These are phyloP conservation scores for Reticulascus tulasneorum DNA, from an alignment of 2,329 filamentous ascomycete species.

Conservation along the genomic window DNA sequence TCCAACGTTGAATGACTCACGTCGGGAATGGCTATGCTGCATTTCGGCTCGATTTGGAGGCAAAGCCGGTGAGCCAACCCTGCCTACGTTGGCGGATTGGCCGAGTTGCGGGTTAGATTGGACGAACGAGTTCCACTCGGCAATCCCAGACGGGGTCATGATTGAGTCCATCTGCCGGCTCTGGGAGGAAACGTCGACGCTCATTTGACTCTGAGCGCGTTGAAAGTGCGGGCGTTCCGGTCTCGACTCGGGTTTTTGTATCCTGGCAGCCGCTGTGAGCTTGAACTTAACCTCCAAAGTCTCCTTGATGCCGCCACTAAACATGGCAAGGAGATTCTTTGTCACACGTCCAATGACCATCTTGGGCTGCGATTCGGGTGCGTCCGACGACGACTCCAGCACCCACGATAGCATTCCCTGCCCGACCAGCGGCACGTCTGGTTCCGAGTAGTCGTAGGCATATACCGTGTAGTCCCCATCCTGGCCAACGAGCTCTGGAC, in stretches of 20 bases:
- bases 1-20: conserved; percentile 9
- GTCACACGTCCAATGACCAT: conserved; percentile 88
- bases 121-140: conserved; percentile 75
- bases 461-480: conserved; percentile 92
- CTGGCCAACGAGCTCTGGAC: conserved; percentile 77
- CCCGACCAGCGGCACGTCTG: conserved; percentile 86
- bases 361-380: conserved; percentile 51
- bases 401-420: conserved; percentile 92
- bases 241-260: conserved; percentile 25
- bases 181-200: conserved; percentile 14
- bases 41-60: conserved; percentile 12
- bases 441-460: conserved; percentile 93
- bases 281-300: conserved; percentile 91
- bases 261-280: conserved; percentile 70
- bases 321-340: conserved; percentile 78
- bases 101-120: conserved; percentile 61
- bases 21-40: conserved; percentile 1
- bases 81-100: conserved; percentile 29
- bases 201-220: conserved; percentile 11
- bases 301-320: conserved; percentile 77
- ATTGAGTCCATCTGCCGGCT: conserved; percentile 26
- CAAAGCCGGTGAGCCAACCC: conserved; percentile 30
- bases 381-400: conserved; percentile 33
- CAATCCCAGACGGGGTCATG: conserved; percentile 55
- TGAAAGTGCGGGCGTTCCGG: conserved; percentile 8